Evolutionary conservation across 2,329 filamentous ascomycete species (phyloP), one percentile per base, ranked within the genome.

Genomic region (Talaromyces funiculosus): DNA sequence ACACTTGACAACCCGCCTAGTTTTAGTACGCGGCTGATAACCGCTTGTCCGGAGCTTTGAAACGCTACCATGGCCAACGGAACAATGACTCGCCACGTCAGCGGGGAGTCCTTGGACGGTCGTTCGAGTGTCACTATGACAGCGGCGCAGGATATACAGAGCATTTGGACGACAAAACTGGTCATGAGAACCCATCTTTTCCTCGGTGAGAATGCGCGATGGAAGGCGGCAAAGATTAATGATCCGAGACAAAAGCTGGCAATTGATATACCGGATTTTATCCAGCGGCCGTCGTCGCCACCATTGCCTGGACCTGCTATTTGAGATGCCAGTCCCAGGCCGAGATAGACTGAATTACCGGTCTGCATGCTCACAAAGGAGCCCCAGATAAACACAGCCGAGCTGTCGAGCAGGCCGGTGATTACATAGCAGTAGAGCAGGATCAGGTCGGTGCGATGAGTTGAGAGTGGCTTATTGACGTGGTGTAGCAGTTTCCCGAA

Each of bases 31-130:
- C 89, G 78, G 67, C 87, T 90, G 0, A 84, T 84, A n/a, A 92
- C 86, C 1, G 89, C 89, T 71, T 93, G 90, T 0, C 89, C 90
- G 59, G 87, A 88, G 64, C 85, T 87, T 76, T 93, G 90, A 67
- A 93, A 90, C 1, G 88, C 87, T 5, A 92, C 80, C 7, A 90
- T 76, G 0, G 83, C 85, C 47, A 92, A 81, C 0, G 89, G 88
- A 0, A 88, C 75, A 9, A 89, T 77, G 3, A 88, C 84, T 3
- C 80, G 75, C 84, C 85, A 88, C 22, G 26, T 31, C 24, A 55
- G 43, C 61, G 8, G 16, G 68, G 10, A 6, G 55, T 35, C 8
- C 4, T 24, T 40, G 0, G 47, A 31, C 12, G 57, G 56, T 2
- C 14, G 24, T 6, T 38, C 76, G 72, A 79, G 72, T 0, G 80